phyloP scores from a whole-genome alignment of 108 stramenopile genomes.

The Cyclostephanos tholiformis region DNA sequence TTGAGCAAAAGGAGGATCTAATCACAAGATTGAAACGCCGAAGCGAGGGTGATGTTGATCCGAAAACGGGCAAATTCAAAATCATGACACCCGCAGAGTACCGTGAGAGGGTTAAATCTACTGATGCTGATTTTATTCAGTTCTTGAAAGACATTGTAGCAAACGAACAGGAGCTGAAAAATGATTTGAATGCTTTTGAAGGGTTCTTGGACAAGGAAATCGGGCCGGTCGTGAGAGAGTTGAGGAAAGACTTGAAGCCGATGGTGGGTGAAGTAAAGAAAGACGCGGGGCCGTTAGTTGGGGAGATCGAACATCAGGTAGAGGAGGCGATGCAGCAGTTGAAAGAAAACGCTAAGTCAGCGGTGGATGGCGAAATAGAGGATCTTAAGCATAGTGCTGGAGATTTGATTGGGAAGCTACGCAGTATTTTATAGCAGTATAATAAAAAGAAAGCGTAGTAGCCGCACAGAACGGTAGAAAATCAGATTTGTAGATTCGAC shows the following conservation, averaged over 20 bases:
- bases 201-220: conserved; percentile 43
- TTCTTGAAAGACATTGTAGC: conserved; percentile 44
- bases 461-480: too few species aligned
- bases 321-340: conserved; percentile 24
- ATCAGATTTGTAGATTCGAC: too few species aligned
- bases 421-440: conserved; percentile 36
- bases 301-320: conserved; percentile 17
- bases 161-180: conserved; percentile 45
- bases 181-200: conserved; percentile 48
- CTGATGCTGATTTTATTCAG: conserved; percentile 38
- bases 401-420: conserved; percentile 30
- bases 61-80: conserved; percentile 51
- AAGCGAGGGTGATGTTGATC: conserved; percentile 39
- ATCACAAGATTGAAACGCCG: conserved; percentile 43
- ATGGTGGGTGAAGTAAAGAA: conserved; percentile 16
- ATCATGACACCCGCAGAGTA: conserved; percentile 44
- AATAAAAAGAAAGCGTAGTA: neutral
- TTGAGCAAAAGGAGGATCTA: conserved; percentile 47
- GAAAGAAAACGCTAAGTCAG: conserved; percentile 28
- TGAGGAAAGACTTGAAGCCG: conserved; percentile 35
- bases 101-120: conserved; percentile 25
- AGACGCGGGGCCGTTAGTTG: conserved; percentile 6
- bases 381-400: conserved; percentile 32
- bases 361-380: conserved; percentile 27
- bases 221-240: conserved; percentile 37